Base-by-base conservation (phyloP, 345 rosid genomes). In the Moringa oleifera region DNA sequence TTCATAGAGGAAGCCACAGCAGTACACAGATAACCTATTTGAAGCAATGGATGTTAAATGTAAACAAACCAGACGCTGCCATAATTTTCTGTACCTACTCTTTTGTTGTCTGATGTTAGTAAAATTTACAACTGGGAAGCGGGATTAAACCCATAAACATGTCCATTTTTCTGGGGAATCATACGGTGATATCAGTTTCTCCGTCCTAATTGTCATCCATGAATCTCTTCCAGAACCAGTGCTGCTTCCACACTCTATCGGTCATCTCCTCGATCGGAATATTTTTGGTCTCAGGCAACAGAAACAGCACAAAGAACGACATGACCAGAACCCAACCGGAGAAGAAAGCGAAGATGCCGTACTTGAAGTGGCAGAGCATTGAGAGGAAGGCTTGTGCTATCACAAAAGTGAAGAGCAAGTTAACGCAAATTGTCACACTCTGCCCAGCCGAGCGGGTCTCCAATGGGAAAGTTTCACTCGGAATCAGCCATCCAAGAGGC, bases 181-280 rank as follows among this genome's bases (percentile, higher is more conserved):
- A 53, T 37, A 33, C 68, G 85, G n/a, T 67, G 53, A 59, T 21
- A 53, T 45, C 57, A 21, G 11, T 58, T 12, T n/a, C 67, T 2
- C 8, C 72, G 0, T 59, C 70, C 22, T 67, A 58, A n/a, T 46
- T 23, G 8, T 28, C 82, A 19, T 81, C 87, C 78, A 93, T 83
- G 54, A 74, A 94, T 20, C 85, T 83, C 81, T 80, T 92, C 99
- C 99, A 90, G 57, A 80, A 71, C 99, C 99, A 90, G 23, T 94
- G 99, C 66, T 81, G 72, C 87, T 79, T 86, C 99, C 99, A 90
- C 51, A 88, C 99, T 67, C 85, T 85, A 78, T 83, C 95, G 0
- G 92, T 88, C 97, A 94, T 94, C 81, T 94, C 99, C 62, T 94
- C 99, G n/a, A 94, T 94, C 0, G 99, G 99, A 16, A 94, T 11